Evolutionary conservation across 768 basidiomycete species (phyloP), one percentile per base, ranked within the genome.

Genomic region (Agrocybe praecox): DNA sequence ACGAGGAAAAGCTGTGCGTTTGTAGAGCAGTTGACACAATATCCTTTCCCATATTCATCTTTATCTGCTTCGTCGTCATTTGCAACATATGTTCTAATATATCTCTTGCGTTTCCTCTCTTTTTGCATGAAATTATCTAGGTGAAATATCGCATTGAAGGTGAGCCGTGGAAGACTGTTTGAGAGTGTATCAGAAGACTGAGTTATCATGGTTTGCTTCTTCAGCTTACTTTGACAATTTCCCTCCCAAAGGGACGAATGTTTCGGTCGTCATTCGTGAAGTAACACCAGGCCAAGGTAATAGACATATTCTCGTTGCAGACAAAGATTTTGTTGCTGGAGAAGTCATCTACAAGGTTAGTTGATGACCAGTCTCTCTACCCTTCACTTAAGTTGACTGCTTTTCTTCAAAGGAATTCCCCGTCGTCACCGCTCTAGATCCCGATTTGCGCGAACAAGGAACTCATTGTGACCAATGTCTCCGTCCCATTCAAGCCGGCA

Each of bases 171-270:
- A 57, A 55, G 60, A 55, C 52, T 57, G 33, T 54, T 54, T 45
- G 44, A 51, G 52, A 52, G 19, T 46, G 50, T 49, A 49, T 40
- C 42, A 48, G 42, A 22, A 43, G 45, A 21, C 57, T 46, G 60
- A 54, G 59, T 52, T 53, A 59, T 55, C 57, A 47, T 64, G 46
- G 43, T 23, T 55, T 63, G 44, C 49, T 52, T 57, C 50, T 62
- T 71, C 69, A 92, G 92, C 86, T 55, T 94, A 93, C 69, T 92
- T 88, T 67, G 74, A 89, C 40, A 69, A 70, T 55, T 94, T 94
- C 78, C 92, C 92, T n/a, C 83, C 84, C 26, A 85, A 85, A 68
- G 77, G 74, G 24, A 85, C 79, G 77, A 88, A 89, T 64, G 89
- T 92, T 36, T 74, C 79, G n/a, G 75, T 91, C 36, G 77, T 84